Evolutionary conservation across 2,329 filamentous ascomycete species (phyloP), one percentile per base, ranked within the genome.

Genomic region (Arthrobotrys pseudoclavata): DNA sequence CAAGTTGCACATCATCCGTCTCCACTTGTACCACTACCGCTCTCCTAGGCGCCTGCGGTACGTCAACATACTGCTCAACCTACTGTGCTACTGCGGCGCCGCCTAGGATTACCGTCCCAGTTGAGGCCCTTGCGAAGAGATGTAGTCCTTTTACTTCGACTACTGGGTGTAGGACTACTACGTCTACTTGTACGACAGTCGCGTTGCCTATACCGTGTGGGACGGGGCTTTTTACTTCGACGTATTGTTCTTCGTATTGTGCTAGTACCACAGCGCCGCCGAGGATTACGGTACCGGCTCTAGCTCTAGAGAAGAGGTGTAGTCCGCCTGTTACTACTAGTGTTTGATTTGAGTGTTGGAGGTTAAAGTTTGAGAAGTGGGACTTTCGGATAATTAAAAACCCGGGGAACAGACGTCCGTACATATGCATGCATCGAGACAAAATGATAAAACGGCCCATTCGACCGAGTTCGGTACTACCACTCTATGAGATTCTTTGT

Each of bases 131-230:
- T 10, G 52, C 15, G n/a, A 57, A 57, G 29, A 31, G 52, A 22
- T 57, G 52, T 15, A 57, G n/a, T 9, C 29, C 47, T 37, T 26
- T 22, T 5, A 55, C 48, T 5, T 29, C 47, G 3, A 18, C 15
- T 2, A 40, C 45, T 4, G 48, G 42, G 2, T 67, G 62, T 20
- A 53, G 26, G 29, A 68, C 34, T 9, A 48, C 42, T 15, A 52
- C 52, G 0, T 48, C 24, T 10, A 50, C 31, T 12, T 69, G 53
- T 24, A 52, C 42, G 18, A 69, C 66, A 9, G 47, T 50, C 3
- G 18, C 26, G 18, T 15, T n/a, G 3, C 66, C 66, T 1, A 69
- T 69, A 5, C 42, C 66, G 5, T 69, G 66, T 31, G 66, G 53
- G 0, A 69, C 67, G 3, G 18, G n/a, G 0, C 4, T 53, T 6